These are phyloP conservation scores for Tolypocladium cylindrosporum DNA, from an alignment of 2,329 filamentous ascomycete genomes.

Conservation along the genomic window DNA sequence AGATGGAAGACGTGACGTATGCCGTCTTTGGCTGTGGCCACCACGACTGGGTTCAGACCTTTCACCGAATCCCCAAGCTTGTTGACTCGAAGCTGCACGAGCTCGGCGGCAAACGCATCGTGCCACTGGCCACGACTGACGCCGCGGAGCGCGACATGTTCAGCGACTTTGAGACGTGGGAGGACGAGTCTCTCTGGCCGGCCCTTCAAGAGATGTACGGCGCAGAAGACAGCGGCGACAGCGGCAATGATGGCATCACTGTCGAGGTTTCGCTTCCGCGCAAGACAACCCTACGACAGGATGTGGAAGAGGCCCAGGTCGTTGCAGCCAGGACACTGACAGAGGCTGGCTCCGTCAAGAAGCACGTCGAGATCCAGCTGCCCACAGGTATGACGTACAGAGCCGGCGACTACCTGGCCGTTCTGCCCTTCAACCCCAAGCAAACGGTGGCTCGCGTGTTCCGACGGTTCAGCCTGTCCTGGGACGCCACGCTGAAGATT, in stretches of 20 bases:
- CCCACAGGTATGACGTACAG: constrained; percentile 57
- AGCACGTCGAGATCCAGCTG: constrained; percentile 56
- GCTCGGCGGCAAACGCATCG: constrained; percentile 22
- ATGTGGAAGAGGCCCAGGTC: constrained; percentile 52
- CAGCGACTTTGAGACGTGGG: constrained; percentile 57
- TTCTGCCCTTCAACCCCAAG: constrained; percentile 61
- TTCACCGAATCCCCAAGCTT: constrained; percentile 55
- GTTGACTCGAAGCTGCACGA: constrained; percentile 43
- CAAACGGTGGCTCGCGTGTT: constrained; percentile 53
- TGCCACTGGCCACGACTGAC: constrained; percentile 45
- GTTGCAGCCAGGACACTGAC: constrained; percentile 42
- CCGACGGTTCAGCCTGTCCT: constrained; percentile 54
- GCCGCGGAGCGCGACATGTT: constrained; percentile 57
- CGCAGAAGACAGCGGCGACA: constrained; percentile 15
- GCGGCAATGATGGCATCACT: constrained; percentile 14
- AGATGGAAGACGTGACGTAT: constrained; percentile 48
- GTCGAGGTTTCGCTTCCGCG: constrained; percentile 44
- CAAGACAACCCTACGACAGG: constrained; percentile 49
- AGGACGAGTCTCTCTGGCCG: constrained; percentile 44
- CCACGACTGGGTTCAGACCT: constrained; percentile 50
- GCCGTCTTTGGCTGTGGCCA: constrained; percentile 61
- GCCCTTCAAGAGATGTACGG: constrained; percentile 35
- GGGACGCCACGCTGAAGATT: constrained; percentile 59
- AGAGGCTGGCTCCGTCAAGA: constrained; percentile 44
- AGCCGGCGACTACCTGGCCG: constrained; percentile 66